Conservation (phyloP, 805 yeast species). For the Torulaspora microellipsoides region DNA sequence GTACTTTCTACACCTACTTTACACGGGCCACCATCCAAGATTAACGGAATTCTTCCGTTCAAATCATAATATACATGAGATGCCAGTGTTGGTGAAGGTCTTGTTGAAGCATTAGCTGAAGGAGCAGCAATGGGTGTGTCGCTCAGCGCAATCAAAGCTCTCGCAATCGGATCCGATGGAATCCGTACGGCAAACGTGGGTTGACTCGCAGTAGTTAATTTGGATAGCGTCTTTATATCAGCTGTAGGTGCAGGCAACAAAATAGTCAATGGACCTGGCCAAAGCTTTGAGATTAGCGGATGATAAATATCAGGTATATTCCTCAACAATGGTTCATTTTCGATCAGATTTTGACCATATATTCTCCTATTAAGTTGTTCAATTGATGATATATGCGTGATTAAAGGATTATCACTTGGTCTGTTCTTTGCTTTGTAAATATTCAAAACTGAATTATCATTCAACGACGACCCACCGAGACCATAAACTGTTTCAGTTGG, state of each 20-base stretch:
- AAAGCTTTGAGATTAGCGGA: constrained; percentile 60
- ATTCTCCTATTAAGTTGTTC: constrained; percentile 64
- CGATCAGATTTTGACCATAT: constrained; percentile 32
- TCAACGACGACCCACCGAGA: constrained; percentile 79
- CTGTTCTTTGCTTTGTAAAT: constrained; percentile 88
- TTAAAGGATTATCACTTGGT: constrained; percentile 93
- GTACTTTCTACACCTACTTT: constrained; percentile 91
- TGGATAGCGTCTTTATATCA: constrained; percentile 50
- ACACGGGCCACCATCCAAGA: constrained; percentile 88
- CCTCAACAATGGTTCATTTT: constrained; percentile 8
- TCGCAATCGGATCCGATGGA: constrained; percentile 82
- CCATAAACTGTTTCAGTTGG: constrained; percentile 99
- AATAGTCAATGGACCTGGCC: constrained; percentile 97
- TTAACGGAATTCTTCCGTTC: constrained; percentile 71
- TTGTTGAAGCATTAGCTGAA: constrained; percentile 92
- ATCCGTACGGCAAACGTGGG: constrained; percentile 88
- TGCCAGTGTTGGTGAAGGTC: constrained; percentile 91
- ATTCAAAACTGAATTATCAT: constrained; percentile 64
- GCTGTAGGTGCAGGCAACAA: constrained; percentile 56
- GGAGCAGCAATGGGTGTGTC: constrained; percentile 96
- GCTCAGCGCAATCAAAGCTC: constrained; percentile 80
- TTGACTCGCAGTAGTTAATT: constrained; percentile 79
- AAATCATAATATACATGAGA: constrained; percentile 79
- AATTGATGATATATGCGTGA: constrained; percentile 78
- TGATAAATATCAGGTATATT: constrained; percentile 66